Conservation (phyloP, 202 grass and related monocot species). For the Alloteropsis angusta region DNA sequence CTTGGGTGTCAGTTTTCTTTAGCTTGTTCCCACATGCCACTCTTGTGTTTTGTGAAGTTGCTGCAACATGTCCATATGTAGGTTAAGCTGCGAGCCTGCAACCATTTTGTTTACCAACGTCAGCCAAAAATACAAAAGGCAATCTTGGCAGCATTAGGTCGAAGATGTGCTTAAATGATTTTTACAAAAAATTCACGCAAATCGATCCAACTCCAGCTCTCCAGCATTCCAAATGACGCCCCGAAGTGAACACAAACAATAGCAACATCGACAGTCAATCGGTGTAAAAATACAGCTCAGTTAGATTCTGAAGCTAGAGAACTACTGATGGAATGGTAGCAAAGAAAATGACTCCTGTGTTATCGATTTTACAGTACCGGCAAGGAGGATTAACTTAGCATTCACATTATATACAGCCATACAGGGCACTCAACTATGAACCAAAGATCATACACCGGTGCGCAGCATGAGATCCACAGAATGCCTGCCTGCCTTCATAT, state of each 20-base stretch:
- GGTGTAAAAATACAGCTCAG: neutral
- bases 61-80: too few relatives aligned
- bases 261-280: neutral
- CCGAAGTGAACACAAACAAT: neutral
- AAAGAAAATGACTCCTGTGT: neutral
- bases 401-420: constrained; percentile 18
- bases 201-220: neutral
- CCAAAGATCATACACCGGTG: neutral
- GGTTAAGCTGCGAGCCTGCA: too few relatives aligned
- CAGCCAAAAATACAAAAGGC: neutral
- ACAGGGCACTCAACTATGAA: neutral
- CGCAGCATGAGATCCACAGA: neutral
- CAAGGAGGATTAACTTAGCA: neutral
- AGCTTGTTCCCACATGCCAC: neutral
- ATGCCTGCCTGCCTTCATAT: neutral
- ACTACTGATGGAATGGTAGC: neutral
- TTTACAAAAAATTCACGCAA: too few relatives aligned
- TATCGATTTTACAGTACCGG: constrained; percentile 21
- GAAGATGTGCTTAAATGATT: too few relatives aligned
- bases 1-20: neutral
- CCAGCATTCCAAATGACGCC: neutral
- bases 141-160: too few relatives aligned
- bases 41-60: too few relatives aligned
- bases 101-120: too few relatives aligned
- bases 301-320: neutral